Base-by-base conservation (phyloP, 2,329 filamentous ascomycete genomes). In the Fusarium humuli region DNA sequence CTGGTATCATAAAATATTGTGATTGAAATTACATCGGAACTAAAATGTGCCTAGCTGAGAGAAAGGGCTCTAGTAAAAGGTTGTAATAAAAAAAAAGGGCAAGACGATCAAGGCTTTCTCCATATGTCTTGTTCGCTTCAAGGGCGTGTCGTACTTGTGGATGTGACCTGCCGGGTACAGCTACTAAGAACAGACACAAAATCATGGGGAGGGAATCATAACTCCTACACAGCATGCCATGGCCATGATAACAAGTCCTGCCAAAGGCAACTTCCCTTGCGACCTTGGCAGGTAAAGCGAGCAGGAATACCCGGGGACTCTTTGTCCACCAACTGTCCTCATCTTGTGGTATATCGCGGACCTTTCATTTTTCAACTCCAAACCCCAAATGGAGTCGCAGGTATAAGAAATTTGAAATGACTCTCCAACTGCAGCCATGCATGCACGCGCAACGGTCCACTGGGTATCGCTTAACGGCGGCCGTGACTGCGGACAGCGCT, bases 401-500 rank as follows among this genome's bases (percentile, higher is more conserved):
- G 71, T 74, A 71, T 70, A 64, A 73, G 70, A 74, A 75, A 67
- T 61, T 70, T 65, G 70, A 69, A 72, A 70, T 59, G 69, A 72
- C 71, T 75, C 72, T 73, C 73, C 73, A 77, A 73, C 67, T 69
- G 62, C 69, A 75, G 73, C 65, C 73, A 73, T 66, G 71, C 67
- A 72, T 63, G 72, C 63, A 61, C 52, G 61, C 59, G 67, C 64
- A 65, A 69, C 55, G 44, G 52, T 57, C 40, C 37, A 49, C 29
- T 58, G 14, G 45, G 34, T 37, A n/a, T 42, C 44, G 52, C 42
- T 84, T 94, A 97, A 83, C 94, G 94, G 83, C 94, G 94, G 77
- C 94, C 94, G 81, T 96, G 93, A 85, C 93, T 97, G 85, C 94
- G 92, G 79, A 93, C 92, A 79, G 94, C 90, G 79, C 88, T 93